Percentiles rank a stretch among this genome's conserved stretches.
Conservation (phyloP, 805 yeast species). For the Yarrowia sp. region DNA sequence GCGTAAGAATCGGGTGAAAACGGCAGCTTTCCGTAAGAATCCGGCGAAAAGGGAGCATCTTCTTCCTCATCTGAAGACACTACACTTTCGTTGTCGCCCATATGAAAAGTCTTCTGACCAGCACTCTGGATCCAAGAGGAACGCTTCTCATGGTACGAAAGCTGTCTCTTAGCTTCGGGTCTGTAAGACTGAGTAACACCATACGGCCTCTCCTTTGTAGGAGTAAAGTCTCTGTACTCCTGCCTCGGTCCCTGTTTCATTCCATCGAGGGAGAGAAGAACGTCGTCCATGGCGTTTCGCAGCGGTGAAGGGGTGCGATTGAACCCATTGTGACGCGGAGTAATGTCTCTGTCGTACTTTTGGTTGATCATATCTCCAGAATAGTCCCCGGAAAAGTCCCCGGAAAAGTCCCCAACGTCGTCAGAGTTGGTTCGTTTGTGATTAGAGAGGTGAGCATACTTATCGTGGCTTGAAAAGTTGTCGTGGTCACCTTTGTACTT, state of each 20-base stretch:
- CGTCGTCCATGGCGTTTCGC: conserved; percentile 50
- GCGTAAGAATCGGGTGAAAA: conserved; percentile 16
- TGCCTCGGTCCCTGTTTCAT: conserved; percentile 40
- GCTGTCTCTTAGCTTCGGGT: conserved; percentile 11
- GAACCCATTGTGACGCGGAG: conserved; percentile 39
- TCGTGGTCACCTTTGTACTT: background rate
- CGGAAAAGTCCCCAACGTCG: conserved; percentile 18
- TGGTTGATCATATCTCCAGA: conserved; percentile 15
- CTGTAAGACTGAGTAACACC: background rate
- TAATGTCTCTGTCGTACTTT: conserved; percentile 21
- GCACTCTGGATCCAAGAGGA: conserved; percentile 40
- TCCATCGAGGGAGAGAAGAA: conserved; percentile 47
- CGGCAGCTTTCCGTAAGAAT: conserved; percentile 24
- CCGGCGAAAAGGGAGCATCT: conserved; percentile 18
- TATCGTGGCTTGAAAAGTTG: too few relatives aligned
- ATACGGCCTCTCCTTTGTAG: conserved; percentile 17
- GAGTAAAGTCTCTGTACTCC: conserved; percentile 22
- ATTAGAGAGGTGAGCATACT: background rate
- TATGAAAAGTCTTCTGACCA: conserved; percentile 23
- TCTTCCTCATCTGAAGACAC: conserved; percentile 23
- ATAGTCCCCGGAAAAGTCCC: conserved; percentile 10
- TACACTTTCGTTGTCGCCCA: conserved; percentile 16
- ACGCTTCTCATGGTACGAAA: conserved; percentile 38
- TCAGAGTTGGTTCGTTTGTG: conserved; percentile 27
- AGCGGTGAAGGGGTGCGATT: conserved; percentile 49